These are phyloP conservation scores for Aspergillus leporis DNA, from an alignment of 495 filamentous ascomycete genomes.

Conservation along the genomic window DNA sequence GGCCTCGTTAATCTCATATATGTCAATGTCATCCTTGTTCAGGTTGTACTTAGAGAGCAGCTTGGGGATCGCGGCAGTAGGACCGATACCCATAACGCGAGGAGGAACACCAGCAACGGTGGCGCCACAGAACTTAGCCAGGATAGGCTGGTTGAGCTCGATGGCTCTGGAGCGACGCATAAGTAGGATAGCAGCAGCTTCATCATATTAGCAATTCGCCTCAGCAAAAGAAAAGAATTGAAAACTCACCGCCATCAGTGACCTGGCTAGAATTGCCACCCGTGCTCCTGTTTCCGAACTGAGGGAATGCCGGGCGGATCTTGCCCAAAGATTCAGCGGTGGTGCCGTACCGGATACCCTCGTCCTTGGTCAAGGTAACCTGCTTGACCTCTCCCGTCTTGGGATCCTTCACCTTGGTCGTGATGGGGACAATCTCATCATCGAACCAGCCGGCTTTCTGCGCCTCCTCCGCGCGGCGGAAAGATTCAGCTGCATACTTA, in stretches of 20 bases:
- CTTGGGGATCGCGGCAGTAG: slow-evolving; percentile 92
- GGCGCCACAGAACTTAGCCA: slow-evolving; percentile 91
- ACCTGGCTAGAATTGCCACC: slow-evolving; percentile 97
- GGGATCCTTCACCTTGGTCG: slow-evolving; percentile 75
- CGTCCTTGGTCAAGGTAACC: slow-evolving; percentile 79
- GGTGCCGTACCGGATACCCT: slow-evolving; percentile 86
- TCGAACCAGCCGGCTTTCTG: slow-evolving; percentile 94
- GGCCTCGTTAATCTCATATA: slow-evolving; percentile 95
- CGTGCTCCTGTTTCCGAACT: slow-evolving; percentile 84
- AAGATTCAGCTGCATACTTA: slow-evolving; percentile 81
- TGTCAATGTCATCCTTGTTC: slow-evolving; percentile 77
- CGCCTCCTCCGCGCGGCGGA: slow-evolving; percentile 79
- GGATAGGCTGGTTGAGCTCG: slow-evolving; percentile 84
- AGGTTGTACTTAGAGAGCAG: slow-evolving; percentile 79
- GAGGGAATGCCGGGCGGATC: slow-evolving; percentile 87
- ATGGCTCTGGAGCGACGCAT: slow-evolving; percentile 93
- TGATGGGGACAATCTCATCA: slow-evolving; percentile 92
- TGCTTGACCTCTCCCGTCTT: slow-evolving; percentile 75
- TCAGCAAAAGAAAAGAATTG: background rate
- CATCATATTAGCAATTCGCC: background rate
- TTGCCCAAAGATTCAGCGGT: slow-evolving; percentile 79
- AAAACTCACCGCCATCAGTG: slow-evolving; percentile 72
- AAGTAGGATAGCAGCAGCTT: slow-evolving; percentile 80
- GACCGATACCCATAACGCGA: slow-evolving; percentile 96
- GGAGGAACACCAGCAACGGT: slow-evolving; percentile 89